Evolutionary conservation across 1,139 yeast genomes (phyloP).

Genomic region (Sugiyamaella neomexicana): DNA sequence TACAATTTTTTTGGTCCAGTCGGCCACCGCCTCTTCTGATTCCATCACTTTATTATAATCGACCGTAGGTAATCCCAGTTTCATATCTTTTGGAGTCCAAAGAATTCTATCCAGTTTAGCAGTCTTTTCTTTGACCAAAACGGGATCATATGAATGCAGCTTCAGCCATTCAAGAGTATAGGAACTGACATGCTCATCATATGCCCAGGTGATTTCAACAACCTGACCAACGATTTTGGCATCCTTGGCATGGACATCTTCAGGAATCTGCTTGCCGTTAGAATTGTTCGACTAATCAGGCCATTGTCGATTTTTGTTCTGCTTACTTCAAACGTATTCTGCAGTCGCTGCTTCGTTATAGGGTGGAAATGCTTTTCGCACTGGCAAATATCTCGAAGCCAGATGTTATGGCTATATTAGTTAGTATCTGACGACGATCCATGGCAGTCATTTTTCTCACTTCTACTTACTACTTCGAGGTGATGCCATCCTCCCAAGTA

Average conservation of each 20-base stretch:
- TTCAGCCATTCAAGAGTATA: slow-evolving; percentile 56
- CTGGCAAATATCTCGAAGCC: slow-evolving; percentile 73
- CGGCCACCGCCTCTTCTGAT: slow-evolving; percentile 51
- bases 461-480: slow-evolving; percentile 34
- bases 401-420: slow-evolving; percentile 48
- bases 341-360: slow-evolving; percentile 62
- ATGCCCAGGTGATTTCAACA: slow-evolving; percentile 48
- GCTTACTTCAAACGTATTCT: slow-evolving; percentile 52
- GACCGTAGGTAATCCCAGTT: slow-evolving; percentile 49
- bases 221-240: slow-evolving; percentile 29
- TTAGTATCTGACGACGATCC: slow-evolving; percentile 1
- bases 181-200: slow-evolving; percentile 51
- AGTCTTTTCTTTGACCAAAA: slow-evolving; percentile 43
- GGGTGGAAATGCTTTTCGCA: slow-evolving; percentile 61
- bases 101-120: slow-evolving; percentile 33
- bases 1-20: slow-evolving; percentile 58
- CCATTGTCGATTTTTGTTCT: too few species aligned
- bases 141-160: slow-evolving; percentile 61
- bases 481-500: slow-evolving; percentile 38
- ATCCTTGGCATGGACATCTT: slow-evolving; percentile 46
- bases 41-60: slow-evolving; percentile 52
- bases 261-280: slow-evolving; percentile 42
- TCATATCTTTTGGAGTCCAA: slow-evolving; percentile 56
- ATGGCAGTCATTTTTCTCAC: neutral
- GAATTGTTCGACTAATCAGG: neutral